A percentile compares a stretch with the other conserved stretches of the same genome.
Evolutionary conservation across 352 stramenopile species (phyloP).

Genomic region (Stephanocyclus meneghinianus): DNA sequence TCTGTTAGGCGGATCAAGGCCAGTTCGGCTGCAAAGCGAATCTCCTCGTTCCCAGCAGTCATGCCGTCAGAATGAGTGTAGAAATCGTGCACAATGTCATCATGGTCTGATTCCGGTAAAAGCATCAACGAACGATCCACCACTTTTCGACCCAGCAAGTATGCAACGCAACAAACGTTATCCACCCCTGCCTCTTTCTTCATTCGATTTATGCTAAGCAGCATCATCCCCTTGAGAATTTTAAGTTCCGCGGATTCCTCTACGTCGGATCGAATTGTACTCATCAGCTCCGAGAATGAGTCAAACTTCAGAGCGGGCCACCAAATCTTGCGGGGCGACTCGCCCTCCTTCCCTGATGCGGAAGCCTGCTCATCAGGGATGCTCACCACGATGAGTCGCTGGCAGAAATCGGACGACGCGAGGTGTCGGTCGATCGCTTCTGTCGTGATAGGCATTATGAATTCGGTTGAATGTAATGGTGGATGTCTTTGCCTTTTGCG

Average conservation of each 20-base stretch:
- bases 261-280: neutral
- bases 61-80: constrained; percentile 22
- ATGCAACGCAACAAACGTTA: constrained; percentile 19
- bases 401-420: constrained; percentile 15
- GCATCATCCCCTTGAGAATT: constrained; percentile 7
- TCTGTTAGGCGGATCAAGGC: constrained; percentile 15
- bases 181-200: neutral
- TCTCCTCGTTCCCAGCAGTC: constrained; percentile 2
- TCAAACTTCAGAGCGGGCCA: constrained; percentile 37
- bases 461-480: neutral
- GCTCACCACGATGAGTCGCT: constrained; percentile 20
- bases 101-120: neutral
- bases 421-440: constrained; percentile 18
- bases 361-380: neutral
- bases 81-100: constrained; percentile 27
- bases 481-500: too few species aligned
- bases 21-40: constrained; percentile 20
- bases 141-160: constrained; percentile 14
- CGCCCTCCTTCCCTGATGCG: neutral
- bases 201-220: neutral
- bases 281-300: constrained; percentile 19
- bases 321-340: constrained; percentile 11
- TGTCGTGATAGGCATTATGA: neutral
- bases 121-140: neutral
- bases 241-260: neutral